Conservation (phyloP, 2,329 filamentous ascomycete genomes). For the Ophiostoma quercus region DNA sequence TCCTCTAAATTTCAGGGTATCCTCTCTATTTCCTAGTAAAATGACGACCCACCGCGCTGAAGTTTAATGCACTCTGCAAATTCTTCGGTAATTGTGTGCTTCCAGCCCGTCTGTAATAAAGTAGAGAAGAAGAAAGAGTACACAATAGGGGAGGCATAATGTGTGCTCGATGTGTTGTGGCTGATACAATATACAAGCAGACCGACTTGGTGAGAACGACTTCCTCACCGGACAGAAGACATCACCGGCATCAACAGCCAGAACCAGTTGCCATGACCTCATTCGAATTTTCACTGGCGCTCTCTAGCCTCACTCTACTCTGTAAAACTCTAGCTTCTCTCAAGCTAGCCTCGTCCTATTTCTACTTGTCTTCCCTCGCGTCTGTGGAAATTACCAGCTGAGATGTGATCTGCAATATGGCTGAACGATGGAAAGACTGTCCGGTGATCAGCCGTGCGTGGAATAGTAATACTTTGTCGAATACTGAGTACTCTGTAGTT, state of each 20-base stretch:
- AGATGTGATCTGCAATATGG: conserved; percentile 2
- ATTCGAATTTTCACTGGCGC: neutral
- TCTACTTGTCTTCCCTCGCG: conserved; percentile 4
- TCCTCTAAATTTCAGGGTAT: neutral
- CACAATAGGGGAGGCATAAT: too few relatives aligned
- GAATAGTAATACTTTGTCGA: too few relatives aligned
- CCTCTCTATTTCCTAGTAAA: neutral
- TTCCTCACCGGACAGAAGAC: too few relatives aligned
- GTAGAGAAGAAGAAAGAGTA: too few relatives aligned
- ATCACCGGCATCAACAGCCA: too few relatives aligned
- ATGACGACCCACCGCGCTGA: conserved; percentile 2
- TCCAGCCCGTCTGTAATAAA: neutral
- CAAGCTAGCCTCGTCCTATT: neutral
- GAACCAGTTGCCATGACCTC: neutral
- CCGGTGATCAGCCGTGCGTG: neutral
- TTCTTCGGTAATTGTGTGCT: neutral
- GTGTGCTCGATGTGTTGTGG: too few relatives aligned
- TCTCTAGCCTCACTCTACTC: neutral
- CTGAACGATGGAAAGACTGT: neutral
- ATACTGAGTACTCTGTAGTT: too few relatives aligned
- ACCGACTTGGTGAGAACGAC: too few relatives aligned
- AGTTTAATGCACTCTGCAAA: conserved; percentile 2
- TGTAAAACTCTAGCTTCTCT: neutral
- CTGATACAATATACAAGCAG: too few relatives aligned
- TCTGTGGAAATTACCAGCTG: conserved; percentile 5